phyloP scores from a whole-genome alignment of 2,329 filamentous ascomycete genomes.

The Blastomyces emzantsi region DNA sequence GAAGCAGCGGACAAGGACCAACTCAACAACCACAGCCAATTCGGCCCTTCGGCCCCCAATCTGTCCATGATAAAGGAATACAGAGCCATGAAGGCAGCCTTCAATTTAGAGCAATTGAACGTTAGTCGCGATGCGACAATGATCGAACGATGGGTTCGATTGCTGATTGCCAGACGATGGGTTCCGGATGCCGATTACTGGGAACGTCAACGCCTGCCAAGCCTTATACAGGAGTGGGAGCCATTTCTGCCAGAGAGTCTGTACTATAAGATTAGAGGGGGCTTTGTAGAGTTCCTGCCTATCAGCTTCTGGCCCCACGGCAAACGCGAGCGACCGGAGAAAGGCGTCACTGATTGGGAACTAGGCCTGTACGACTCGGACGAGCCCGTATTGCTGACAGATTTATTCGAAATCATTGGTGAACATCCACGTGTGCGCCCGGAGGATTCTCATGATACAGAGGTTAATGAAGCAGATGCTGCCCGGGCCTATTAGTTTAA shows the following conservation, averaged over 20 bases:
- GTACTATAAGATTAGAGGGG: slow-evolving; percentile 31
- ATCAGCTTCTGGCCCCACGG: slow-evolving; percentile 17
- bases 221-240: slow-evolving; percentile 41
- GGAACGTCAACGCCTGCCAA: slow-evolving; percentile 33
- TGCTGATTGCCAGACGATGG: slow-evolving; percentile 15
- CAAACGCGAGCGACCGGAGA: slow-evolving; percentile 11
- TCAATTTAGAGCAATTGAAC: slow-evolving; percentile 6
- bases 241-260: slow-evolving; percentile 37
- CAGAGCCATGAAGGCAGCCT: slow-evolving; percentile 2
- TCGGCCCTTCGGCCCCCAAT: too few species aligned
- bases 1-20: neutral
- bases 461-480: neutral
- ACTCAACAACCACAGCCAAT: neutral
- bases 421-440: neutral
- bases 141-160: slow-evolving; percentile 15
- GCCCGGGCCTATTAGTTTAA: neutral
- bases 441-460: neutral
- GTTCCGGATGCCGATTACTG: slow-evolving; percentile 21
- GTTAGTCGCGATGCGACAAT: slow-evolving; percentile 7
- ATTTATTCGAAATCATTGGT: slow-evolving; percentile 4
- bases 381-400: neutral
- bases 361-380: neutral
- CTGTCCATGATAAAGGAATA: slow-evolving; percentile 6
- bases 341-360: slow-evolving; percentile 13
- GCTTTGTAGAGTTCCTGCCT: slow-evolving; percentile 33